Base-by-base conservation (phyloP, 495 filamentous ascomycete genomes). In the Lindgomyces ingoldianus region DNA sequence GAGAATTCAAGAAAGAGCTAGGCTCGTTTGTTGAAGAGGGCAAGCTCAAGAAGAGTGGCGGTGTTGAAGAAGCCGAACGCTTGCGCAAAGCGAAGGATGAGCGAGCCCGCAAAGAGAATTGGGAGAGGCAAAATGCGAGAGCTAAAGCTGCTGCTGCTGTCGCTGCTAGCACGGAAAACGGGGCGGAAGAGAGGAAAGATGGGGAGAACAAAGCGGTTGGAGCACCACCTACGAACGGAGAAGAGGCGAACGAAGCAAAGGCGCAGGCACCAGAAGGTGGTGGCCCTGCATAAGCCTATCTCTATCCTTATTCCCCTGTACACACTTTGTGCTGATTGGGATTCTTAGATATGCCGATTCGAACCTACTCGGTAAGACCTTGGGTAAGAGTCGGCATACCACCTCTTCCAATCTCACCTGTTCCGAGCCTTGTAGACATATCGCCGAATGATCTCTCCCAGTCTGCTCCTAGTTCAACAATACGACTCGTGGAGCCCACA, bases 31-130 rank as follows among this genome's bases (percentile, higher is more conserved):
- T 98, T 1, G 85, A 91, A 68, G 93, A 97, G 73, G 91, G 91
- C 16, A 91, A 87, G 73, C 74, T 98, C 65, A 98, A 96, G 85
- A 97, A 96, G 83, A 89, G 87, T 50, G 94, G 94, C 27, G 94
- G 94, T 1, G 85, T 96, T 10, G 95, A 98, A 77, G 94, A 98
- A 77, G 86, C 90, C 8, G 95, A 98, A 77, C 79, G 95, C 44
- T 81, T 91, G 46, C 80, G 95, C 59, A 88, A 86, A 69, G 84
- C 84, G 21, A 95, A 92, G 75, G 94, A 98, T 70, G 95, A 98
- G 60, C 83, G 86, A 72, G 90, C 91, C 50, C 80, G 93, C 60
- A 86, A 85, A 70, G 93, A 96, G 72, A 87, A 93, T 10, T 96
- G 88, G 87, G 90, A 92, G 67, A 76, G 84, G 51, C 81, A 87